Conservation (phyloP, 495 filamentous ascomycete genomes). For the Penicillium dipodomyicola region DNA sequence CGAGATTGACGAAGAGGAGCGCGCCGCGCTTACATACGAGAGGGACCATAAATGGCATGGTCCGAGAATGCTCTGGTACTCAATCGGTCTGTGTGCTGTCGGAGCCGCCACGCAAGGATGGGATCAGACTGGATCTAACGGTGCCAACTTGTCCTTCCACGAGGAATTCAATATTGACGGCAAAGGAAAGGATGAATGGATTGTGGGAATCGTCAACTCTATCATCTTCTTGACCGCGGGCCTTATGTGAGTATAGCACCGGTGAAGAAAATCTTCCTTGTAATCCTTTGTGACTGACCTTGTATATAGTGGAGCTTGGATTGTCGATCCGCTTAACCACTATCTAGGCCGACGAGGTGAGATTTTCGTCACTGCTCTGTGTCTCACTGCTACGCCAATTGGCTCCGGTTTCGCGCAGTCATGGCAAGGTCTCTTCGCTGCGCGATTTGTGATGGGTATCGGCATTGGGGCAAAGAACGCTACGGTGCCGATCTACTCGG, state of each 20-base stretch:
- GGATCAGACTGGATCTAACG: constrained; percentile 69
- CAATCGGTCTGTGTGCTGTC: constrained; percentile 33
- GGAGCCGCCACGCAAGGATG: constrained; percentile 49
- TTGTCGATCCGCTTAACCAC: constrained; percentile 55
- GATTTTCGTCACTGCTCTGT: constrained; percentile 57
- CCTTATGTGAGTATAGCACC: constrained; percentile 40
- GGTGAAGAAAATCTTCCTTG: constrained; percentile 14
- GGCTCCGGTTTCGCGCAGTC: constrained; percentile 49
- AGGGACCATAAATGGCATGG: constrained; percentile 38
- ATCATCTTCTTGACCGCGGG: constrained; percentile 34
- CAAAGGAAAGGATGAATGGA: constrained; percentile 47
- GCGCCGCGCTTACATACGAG: constrained; percentile 27
- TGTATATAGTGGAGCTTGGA: constrained; percentile 45
- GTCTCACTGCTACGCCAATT: constrained; percentile 49
- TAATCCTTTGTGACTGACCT: constrained; percentile 20
- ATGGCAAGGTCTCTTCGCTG: constrained; percentile 55
- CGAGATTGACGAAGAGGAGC: constrained; percentile 27
- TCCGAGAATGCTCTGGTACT: constrained; percentile 35
- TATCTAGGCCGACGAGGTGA: constrained; percentile 53
- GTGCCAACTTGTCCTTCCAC: constrained; percentile 61
- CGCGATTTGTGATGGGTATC: constrained; percentile 57
- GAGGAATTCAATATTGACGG: constrained; percentile 51
- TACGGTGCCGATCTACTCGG: constrained; percentile 63
- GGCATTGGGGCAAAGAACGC: constrained; percentile 62
- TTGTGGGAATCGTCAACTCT: constrained; percentile 59